phyloP scores from a whole-genome alignment of 768 basidiomycete genomes.

The Melanogaster broomeanus region DNA sequence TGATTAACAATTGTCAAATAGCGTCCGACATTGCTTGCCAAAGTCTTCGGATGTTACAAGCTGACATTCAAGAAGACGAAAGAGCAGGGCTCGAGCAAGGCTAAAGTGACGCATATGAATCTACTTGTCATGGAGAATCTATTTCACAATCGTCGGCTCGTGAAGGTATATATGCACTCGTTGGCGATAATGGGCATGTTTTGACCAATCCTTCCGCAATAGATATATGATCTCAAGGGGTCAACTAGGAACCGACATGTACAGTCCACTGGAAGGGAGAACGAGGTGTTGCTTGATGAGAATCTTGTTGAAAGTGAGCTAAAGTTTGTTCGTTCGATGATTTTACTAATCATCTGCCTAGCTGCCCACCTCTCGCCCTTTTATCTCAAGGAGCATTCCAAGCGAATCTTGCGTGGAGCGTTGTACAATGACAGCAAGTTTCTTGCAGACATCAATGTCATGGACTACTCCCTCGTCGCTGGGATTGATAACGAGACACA shows the following conservation, averaged over 20 bases:
- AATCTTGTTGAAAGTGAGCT: constrained; percentile 86
- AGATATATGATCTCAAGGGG: constrained; percentile 98
- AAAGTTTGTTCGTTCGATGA: neutral
- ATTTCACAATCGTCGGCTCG: constrained; percentile 90
- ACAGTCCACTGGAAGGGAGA: constrained; percentile 83
- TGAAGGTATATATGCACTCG: constrained; percentile 56
- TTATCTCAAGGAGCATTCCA: constrained; percentile 95
- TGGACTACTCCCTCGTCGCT: constrained; percentile 97
- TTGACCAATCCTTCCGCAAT: neutral
- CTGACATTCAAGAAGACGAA: constrained; percentile 84
- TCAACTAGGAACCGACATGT: constrained; percentile 94
- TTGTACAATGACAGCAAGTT: constrained; percentile 96
- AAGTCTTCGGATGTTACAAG: constrained; percentile 96
- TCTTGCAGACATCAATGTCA: constrained; percentile 90
- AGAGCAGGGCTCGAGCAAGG: constrained; percentile 60
- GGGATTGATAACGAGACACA: constrained; percentile 89
- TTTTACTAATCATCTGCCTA: constrained; percentile 31
- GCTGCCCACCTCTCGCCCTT: constrained; percentile 87
- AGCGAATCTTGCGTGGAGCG: constrained; percentile 87
- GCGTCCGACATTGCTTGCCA: constrained; percentile 94
- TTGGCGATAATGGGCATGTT: neutral
- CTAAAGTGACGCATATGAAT: constrained; percentile 90
- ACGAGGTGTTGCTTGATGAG: constrained; percentile 95
- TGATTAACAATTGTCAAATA: constrained; percentile 32
- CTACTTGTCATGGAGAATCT: constrained; percentile 97